Evolutionary conservation across 139 green algal species (phyloP).

Genomic region (Coelastrella sp.): DNA sequence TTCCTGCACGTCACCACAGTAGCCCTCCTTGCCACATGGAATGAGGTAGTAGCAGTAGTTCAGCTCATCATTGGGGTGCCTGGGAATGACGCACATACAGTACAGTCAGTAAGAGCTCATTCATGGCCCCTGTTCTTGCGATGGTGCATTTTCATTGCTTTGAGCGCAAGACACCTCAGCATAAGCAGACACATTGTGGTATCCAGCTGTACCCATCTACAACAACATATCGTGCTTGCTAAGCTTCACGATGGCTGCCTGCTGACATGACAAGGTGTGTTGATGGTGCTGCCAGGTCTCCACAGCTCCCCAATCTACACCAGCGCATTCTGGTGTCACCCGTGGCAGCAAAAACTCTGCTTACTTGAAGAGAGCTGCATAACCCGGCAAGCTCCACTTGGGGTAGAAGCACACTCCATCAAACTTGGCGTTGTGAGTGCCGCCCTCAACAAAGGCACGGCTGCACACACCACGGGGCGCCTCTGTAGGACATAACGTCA

Average conservation of each 20-base stretch:
- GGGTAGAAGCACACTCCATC: conserved; percentile 86
- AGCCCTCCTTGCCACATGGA: conserved; percentile 77
- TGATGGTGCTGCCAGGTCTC: no score
- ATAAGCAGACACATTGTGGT: no score
- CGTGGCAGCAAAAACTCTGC: background rate
- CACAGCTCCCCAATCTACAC: no score
- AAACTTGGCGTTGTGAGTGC: conserved; percentile 93
- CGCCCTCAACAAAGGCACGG: conserved; percentile 86
- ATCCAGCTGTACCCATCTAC: no score
- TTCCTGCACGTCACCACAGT: conserved; percentile 84
- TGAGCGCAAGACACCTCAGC: no score
- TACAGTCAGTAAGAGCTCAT: no score
- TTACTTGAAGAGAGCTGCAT: conserved; percentile 68
- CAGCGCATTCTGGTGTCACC: no score
- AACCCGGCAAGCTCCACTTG: conserved; percentile 86
- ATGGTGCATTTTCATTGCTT: no score
- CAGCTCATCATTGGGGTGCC: conserved; percentile 92
- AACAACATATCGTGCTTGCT: no score
- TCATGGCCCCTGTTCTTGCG: no score
- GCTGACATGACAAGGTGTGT: no score
- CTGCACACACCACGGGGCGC: conserved; percentile 84
- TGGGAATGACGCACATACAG: conserved; percentile 12
- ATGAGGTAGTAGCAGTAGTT: conserved; percentile 98
- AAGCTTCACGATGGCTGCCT: no score
- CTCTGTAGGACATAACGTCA: conserved; percentile 54